Conservation (phyloP, 768 basidiomycete genomes). For the Plicaturopsis crispa region DNA sequence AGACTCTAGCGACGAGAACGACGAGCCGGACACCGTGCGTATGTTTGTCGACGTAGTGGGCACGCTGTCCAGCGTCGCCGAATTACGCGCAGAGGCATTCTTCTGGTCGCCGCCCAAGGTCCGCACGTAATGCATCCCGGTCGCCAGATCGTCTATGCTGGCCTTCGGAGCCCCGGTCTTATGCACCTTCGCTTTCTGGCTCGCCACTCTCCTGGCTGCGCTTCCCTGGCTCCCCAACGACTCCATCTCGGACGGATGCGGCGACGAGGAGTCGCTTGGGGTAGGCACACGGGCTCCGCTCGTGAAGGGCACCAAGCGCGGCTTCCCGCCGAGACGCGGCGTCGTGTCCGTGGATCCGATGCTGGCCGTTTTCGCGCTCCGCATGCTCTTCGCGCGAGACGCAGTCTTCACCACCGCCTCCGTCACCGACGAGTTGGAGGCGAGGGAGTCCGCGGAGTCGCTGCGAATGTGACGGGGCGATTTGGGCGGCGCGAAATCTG, state of each 20-base stretch:
- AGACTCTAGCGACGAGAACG: conserved; percentile 59
- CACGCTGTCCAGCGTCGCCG: conserved; percentile 10
- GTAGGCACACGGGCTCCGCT: conserved; percentile 59
- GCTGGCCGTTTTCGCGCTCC: conserved; percentile 35
- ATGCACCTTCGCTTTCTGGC: conserved; percentile 60
- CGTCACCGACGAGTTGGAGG: conserved; percentile 20
- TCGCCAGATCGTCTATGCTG: conserved; percentile 57
- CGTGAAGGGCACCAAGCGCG: conserved; percentile 67
- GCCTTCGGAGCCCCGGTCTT: conserved; percentile 25
- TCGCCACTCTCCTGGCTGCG: conserved; percentile 31
- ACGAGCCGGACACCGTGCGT: too few species aligned
- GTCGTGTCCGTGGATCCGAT: conserved; percentile 28
- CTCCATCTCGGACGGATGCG: conserved; percentile 3
- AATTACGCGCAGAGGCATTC: conserved; percentile 7
- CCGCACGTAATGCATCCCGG: conserved; percentile 66
- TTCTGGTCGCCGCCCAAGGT: conserved; percentile 51
- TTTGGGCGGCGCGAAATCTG: conserved; percentile 62
- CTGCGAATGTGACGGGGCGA: conserved; percentile 19
- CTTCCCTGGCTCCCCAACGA: background rate
- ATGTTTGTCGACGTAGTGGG: too few species aligned
- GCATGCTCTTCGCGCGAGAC: conserved; percentile 45
- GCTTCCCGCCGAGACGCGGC: too few species aligned
- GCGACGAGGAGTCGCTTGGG: conserved; percentile 6
- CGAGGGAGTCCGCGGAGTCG: conserved; percentile 23
- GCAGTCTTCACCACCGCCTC: conserved; percentile 42